Evolutionary conservation across 805 yeast species (phyloP).

Genomic region (Yarrowia sp.): DNA sequence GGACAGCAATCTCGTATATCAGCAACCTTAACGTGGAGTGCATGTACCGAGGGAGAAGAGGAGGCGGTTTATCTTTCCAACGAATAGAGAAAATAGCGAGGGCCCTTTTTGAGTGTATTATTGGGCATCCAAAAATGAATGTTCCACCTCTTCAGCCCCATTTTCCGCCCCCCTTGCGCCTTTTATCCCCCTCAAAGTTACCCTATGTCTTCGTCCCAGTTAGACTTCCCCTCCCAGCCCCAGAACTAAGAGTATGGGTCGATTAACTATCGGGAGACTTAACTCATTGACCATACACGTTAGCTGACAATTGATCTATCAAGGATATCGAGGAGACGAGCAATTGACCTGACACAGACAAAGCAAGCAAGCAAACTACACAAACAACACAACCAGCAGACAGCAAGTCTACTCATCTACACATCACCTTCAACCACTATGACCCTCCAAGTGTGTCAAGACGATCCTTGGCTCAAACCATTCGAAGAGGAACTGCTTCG

Average conservation of each 20-base stretch:
- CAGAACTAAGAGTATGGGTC: conserved; percentile 3
- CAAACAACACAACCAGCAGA: neutral
- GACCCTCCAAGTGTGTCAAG: conserved; percentile 21
- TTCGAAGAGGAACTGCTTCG: conserved; percentile 68
- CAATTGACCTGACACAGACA: neutral
- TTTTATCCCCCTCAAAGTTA: neutral
- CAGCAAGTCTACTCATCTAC: neutral
- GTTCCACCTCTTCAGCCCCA: neutral
- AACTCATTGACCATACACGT: neutral
- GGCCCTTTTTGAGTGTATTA: neutral
- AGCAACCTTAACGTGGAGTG: conserved; percentile 5
- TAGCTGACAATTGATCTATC: neutral
- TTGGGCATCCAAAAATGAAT: neutral
- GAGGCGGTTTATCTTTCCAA: neutral
- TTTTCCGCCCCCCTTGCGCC: neutral
- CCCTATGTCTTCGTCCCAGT: conserved; percentile 17
- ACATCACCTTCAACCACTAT: neutral
- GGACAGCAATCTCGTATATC: conserved; percentile 36
- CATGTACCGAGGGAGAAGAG: neutral
- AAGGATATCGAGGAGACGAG: too few species aligned
- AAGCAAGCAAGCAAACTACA: neutral
- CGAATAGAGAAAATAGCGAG: neutral
- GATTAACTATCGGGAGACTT: neutral
- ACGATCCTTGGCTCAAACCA: conserved; percentile 89
- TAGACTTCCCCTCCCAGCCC: conserved; percentile 34